Evolutionary conservation across 2,329 filamentous ascomycete genomes (phyloP), one percentile per base, ranked within the genome.

Genomic region (Domatiomyces catenatus): DNA sequence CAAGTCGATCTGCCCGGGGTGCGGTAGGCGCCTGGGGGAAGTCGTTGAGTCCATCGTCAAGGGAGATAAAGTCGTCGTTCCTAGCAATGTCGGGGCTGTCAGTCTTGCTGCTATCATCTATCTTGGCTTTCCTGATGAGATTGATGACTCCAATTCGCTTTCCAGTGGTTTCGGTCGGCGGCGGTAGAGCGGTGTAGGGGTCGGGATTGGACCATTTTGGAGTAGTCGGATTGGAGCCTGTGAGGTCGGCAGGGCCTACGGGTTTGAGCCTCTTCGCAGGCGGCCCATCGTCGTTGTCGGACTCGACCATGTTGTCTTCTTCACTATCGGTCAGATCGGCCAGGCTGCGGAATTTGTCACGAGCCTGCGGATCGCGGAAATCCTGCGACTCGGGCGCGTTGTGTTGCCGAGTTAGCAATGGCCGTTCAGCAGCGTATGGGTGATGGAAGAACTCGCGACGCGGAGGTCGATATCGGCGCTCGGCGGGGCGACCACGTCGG

Each of bases 201-300:
- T 96, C 90, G 2, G 90, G 89, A 59, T 96, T 96, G 3, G 88
- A 94, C 90, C 90, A 96, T 65, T 84, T 88, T 2, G 88, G 87
- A 4, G 64, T 67, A 49, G 60, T 58, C 12, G 59, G 47, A 8
- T 52, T 49, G 26, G 55, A 55, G 20, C 61, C 57, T 12, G 55
- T 47, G 43, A 61, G 63, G 5, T 64, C n/a, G 3, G 61, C 64
- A 51, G 63, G 64, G 15, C 10, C 32, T 12, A 5, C 32, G 32
- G 32, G 10, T 56, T 62, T 67, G 49, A 68, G 68, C 47, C 67
- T 68, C 17, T 69, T 67, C 44, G 57, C 52, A 44, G 58, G 66
- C 18, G 61, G 57, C 28, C 24, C 59, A 18, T 69, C 63, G 12
- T 68, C 63, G 46, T 68, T 62, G 46, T 66, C 66, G 3, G 64